Evolutionary conservation across 1,284 basidiomycete species (phyloP).

Genomic region (Rhodotorula sp.): DNA sequence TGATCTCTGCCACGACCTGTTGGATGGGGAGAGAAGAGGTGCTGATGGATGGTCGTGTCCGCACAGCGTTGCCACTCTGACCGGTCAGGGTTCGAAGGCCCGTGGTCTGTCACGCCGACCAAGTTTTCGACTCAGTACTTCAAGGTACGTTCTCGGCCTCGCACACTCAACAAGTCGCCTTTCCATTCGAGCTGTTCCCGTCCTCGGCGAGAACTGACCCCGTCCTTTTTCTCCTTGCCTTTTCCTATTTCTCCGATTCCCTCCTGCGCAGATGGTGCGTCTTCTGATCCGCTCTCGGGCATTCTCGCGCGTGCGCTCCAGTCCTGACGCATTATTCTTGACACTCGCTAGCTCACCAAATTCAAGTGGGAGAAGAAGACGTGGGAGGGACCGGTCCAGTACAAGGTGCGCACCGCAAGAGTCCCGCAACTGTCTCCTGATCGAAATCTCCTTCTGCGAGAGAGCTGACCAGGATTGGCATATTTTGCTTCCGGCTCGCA

Average conservation of each 20-base stretch:
- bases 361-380: conserved; percentile 49
- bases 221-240: not conserved
- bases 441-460: too few species aligned
- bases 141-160: conserved; percentile 21
- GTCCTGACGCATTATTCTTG: conserved; percentile 18
- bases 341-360: conserved; percentile 11
- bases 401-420: conserved; percentile 14
- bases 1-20: too few species aligned
- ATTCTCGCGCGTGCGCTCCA: conserved; percentile 4
- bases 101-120: conserved; percentile 54
- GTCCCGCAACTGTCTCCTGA: conserved; percentile 36
- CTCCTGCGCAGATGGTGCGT: conserved; percentile 2
- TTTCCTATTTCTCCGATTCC: too few species aligned
- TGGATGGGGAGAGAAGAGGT: not conserved
- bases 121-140: conserved; percentile 56
- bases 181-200: too few species aligned
- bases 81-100: conserved; percentile 52
- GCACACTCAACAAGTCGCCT: too few species aligned
- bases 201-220: not conserved
- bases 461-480: conserved; percentile 39
- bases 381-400: conserved; percentile 57
- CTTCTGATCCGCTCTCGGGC: too few species aligned
- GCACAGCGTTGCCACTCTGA: conserved; percentile 52
- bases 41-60: conserved; percentile 2
- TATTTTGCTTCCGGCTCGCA: rapidly evolving